phyloP scores from a whole-genome alignment of 1,284 basidiomycete species.

The Athelia sp. region DNA sequence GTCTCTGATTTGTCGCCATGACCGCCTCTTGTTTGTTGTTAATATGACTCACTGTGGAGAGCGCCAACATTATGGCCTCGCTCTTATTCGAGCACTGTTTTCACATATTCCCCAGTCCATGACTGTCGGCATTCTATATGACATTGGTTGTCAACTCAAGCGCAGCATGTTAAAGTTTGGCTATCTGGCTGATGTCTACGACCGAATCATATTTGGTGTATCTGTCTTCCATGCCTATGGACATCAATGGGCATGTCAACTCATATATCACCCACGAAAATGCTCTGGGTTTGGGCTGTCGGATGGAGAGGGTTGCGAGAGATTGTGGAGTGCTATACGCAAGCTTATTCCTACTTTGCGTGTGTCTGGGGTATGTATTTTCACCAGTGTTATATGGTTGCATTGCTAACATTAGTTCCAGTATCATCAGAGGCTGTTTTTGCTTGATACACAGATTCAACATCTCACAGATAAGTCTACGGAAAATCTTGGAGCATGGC shows the following conservation, averaged over 20 bases:
- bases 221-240: slow-evolving; percentile 30
- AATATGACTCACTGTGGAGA: slow-evolving; percentile 27
- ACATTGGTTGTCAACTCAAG: slow-evolving; percentile 16
- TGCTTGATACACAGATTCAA: slow-evolving; percentile 19
- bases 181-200: slow-evolving; percentile 14
- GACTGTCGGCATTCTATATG: too few species aligned
- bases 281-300: slow-evolving; percentile 23
- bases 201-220: slow-evolving; percentile 19
- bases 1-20: slow-evolving; percentile 18
- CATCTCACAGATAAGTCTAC: slow-evolving; percentile 9
- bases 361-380: slow-evolving; percentile 19
- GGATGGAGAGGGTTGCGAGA: slow-evolving; percentile 31
- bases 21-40: slow-evolving; percentile 21
- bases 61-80: slow-evolving; percentile 21
- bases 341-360: slow-evolving; percentile 18
- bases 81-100: slow-evolving; percentile 15
- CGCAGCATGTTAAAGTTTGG: slow-evolving; percentile 20
- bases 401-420: slow-evolving; percentile 2
- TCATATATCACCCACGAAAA: slow-evolving; percentile 25
- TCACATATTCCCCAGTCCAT: too few species aligned
- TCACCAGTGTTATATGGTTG: too few species aligned
- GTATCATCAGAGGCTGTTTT: slow-evolving; percentile 17
- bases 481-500: slow-evolving; percentile 11
- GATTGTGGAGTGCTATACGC: slow-evolving; percentile 27
- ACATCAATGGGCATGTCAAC: slow-evolving; percentile 28